Evolutionary conservation across 163 green algal species (phyloP), one percentile per base, ranked within the genome.

Genomic region (Scenedesmus sp.): DNA sequence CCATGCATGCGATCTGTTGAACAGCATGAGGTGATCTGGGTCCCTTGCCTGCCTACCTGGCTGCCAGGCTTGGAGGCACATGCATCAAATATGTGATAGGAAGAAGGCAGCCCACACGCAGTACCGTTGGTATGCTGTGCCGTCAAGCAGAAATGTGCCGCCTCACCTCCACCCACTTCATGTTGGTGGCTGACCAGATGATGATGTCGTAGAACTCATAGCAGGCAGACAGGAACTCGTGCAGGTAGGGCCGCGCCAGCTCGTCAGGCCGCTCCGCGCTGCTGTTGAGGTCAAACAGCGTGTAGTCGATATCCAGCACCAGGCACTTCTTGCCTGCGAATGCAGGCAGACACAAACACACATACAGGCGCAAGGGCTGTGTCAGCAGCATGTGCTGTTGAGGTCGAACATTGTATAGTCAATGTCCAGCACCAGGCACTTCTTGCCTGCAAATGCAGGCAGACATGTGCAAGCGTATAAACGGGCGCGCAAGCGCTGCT

Each of bases 241-340:
- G 97, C 83, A 99, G 93, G 94, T 97, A 98, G 5, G 98, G 98
- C 2, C 98, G 93, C 2, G 94, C 93, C 70, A 99, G 94, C 94
- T 99, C 97, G 54, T 98, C 93, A 2, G 98, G 95, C 8, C 94
- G 91, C 94, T 99, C 98, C 20, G 97, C 97, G 0, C 94, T 94
- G 9, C 94, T 97, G 46, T 94, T 95, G 55, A 99, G 96, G 92
- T 99, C 98, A 94, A 99, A 99, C 18, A 99, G 95, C 5, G 98
- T 99, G 96, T 99, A 99, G 93, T 99, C 97, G 88, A 99, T 98
- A 92, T 99, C 96, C 52, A 98, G 94, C 34, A 98, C 97, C 3
- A 98, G 90, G 82, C 95, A 97, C 92, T 99, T 99, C 94, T 98
- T 99, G 59, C 98, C 98, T 1, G 93, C 86, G 66, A 4, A 6